These are phyloP conservation scores for Gnomoniopsis smithogilvyi DNA, from an alignment of 2,329 filamentous ascomycete species.

Conservation along the genomic window DNA sequence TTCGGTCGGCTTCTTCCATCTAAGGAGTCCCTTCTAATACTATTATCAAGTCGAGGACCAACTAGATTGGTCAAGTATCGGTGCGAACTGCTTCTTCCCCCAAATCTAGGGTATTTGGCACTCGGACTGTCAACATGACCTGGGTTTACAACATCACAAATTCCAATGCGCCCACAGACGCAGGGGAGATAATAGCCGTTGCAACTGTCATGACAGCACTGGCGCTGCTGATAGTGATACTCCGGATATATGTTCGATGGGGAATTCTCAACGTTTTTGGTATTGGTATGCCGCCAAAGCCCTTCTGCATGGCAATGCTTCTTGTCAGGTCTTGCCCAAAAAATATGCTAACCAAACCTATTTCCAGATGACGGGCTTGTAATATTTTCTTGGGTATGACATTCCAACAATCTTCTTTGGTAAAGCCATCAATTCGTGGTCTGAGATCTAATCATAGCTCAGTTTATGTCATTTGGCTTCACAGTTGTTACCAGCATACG, in stretches of 20 bases:
- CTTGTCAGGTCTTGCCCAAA: neutral
- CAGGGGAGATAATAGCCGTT: slow-evolving; percentile 29
- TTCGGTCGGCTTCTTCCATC: neutral
- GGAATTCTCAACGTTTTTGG: slow-evolving; percentile 32
- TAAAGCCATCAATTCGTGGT: neutral
- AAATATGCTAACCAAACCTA: neutral
- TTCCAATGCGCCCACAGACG: slow-evolving; percentile 30
- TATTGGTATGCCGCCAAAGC: slow-evolving; percentile 25
- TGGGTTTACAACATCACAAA: slow-evolving; percentile 35
- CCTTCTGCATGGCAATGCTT: neutral
- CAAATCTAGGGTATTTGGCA: neutral
- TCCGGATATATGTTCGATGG: slow-evolving; percentile 32
- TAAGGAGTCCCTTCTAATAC: neutral
- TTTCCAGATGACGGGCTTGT: slow-evolving; percentile 30
- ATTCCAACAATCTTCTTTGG: neutral
- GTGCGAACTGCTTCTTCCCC: neutral
- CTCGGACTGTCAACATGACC: slow-evolving; percentile 24
- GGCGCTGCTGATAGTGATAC: slow-evolving; percentile 28
- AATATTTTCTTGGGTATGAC: slow-evolving; percentile 27
- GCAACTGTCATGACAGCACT: slow-evolving; percentile 27
- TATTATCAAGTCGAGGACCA: neutral
- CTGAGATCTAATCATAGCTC: neutral
- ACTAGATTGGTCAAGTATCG: neutral
- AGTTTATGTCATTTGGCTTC: slow-evolving; percentile 33
- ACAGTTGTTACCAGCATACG: slow-evolving; percentile 32